Evolutionary conservation across 495 filamentous ascomycete species (phyloP).

Genomic region (Lepraria neglecta): DNA sequence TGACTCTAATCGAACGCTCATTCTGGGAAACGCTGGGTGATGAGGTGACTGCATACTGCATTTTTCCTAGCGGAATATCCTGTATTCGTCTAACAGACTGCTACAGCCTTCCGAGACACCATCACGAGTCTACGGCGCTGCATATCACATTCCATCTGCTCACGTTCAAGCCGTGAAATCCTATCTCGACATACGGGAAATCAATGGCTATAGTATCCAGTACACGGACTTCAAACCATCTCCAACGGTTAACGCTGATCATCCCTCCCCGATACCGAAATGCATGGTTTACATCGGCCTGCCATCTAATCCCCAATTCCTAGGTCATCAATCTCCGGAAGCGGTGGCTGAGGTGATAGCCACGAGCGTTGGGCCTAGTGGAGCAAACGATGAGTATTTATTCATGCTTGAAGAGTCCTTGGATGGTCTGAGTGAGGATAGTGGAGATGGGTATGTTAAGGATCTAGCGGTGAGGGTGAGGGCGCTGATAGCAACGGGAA

Average conservation of each 20-base stretch:
- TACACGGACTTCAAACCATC: conserved; percentile 61
- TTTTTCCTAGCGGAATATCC: not conserved
- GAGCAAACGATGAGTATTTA: conserved; percentile 87
- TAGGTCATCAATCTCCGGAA: conserved; percentile 73
- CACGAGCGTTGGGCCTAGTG: conserved; percentile 71
- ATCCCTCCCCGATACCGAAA: conserved; percentile 33
- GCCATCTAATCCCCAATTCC: conserved; percentile 88
- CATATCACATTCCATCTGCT: conserved; percentile 74
- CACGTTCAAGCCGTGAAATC: conserved; percentile 75
- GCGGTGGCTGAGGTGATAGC: conserved; percentile 79
- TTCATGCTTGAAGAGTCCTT: conserved; percentile 74
- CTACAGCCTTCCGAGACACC: conserved; percentile 3
- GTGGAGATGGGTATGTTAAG: conserved; percentile 75
- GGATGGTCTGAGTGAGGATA: conserved; percentile 62
- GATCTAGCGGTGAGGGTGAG: conserved; percentile 46
- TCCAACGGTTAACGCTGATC: not conserved
- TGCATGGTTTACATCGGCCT: conserved; percentile 92
- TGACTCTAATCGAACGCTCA: conserved; percentile 76
- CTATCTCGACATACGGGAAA: conserved; percentile 94
- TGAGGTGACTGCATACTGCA: conserved; percentile 33
- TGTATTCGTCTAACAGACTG: not conserved
- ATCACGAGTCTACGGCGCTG: conserved; percentile 65
- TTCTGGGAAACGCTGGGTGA: conserved; percentile 80
- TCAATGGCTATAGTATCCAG: conserved; percentile 91
- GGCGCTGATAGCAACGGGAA: conserved; percentile 34